Percentiles rank a stretch among this genome's conserved stretches.
Conservation (phyloP, 441 rosid genomes). For the Viola pubescens region DNA sequence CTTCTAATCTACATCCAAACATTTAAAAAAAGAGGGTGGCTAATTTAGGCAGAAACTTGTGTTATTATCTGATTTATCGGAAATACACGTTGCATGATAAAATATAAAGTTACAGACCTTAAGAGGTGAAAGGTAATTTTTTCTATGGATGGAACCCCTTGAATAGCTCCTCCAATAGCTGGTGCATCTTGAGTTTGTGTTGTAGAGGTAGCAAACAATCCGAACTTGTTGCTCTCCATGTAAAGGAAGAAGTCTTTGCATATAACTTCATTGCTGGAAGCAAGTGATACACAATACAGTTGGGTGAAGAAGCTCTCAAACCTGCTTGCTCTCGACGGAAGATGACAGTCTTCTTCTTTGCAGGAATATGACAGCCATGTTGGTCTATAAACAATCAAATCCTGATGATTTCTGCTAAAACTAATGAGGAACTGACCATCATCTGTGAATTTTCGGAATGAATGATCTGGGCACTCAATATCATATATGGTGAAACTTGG, state of each 20-base stretch:
- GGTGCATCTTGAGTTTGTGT: constrained; percentile 81
- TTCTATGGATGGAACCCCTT: constrained; percentile 79
- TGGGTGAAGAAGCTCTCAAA: constrained; percentile 88
- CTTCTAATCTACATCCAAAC: constrained; percentile 51
- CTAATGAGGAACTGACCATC: constrained; percentile 88
- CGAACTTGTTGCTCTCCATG: constrained; percentile 52
- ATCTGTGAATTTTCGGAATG: constrained; percentile 87
- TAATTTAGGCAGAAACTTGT: not conserved
- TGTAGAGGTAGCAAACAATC: constrained; percentile 87
- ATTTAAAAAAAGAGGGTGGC: constrained; percentile 1
- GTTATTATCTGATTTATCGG: no score
- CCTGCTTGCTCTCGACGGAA: constrained; percentile 56
- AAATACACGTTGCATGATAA: not conserved
- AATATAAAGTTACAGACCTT: constrained; percentile 34
- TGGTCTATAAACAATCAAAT: constrained; percentile 86
- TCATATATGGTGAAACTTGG: constrained; percentile 81
- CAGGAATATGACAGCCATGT: constrained; percentile 72
- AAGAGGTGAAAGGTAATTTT: constrained; percentile 77
- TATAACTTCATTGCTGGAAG: constrained; percentile 71
- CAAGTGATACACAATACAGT: constrained; percentile 63
- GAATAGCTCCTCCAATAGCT: constrained; percentile 58
- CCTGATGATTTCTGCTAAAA: constrained; percentile 79
- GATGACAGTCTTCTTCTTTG: constrained; percentile 51
- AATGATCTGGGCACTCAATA: constrained; percentile 80
- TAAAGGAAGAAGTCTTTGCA: constrained; percentile 92